Base-by-base conservation (phyloP, 208 protist species). In the Sergeia podlipaevii region DNA sequence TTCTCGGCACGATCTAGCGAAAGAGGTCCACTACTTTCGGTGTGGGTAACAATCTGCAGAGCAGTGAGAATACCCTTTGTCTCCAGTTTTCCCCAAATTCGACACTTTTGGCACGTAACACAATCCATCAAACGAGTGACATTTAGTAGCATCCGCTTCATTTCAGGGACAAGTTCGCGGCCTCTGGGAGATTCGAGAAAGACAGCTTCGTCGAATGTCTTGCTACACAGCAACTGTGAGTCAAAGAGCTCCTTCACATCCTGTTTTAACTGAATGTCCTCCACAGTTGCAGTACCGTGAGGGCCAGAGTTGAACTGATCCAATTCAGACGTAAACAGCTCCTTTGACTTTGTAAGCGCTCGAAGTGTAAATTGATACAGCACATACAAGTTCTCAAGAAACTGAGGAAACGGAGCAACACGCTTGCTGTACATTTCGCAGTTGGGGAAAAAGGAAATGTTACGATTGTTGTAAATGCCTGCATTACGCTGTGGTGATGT, bases 41-140 rank as follows among this genome's bases (percentile, higher is more conserved):
- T 58, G 44, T 66, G 56, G 66, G 84, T 80, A 13, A 91, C 77
- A 46, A 97, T 77, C 38, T 89, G 81, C 45, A 96, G 64, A 2
- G 91, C 91, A 0, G 85, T 91, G 0, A 79, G 70, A 33, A 97
- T 65, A 21, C 89, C 91, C 50, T 86, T 89, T 17, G 75, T 86
- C 51, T 92, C 62, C 27, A 97, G 59, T 55, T 97, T 97, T 5
- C 89, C 91, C 88, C 89, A 96, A 17, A 95, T 72, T 43, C 86
- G 82, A 47, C 91, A 97, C 62, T 96, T 97, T 58, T 97, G 87
- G 72, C 91, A 97, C 4, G 84, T 78, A 10, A 97, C 85, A 59
- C 91, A 97, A 59, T 97, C 87, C 85, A 97, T 95, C 33, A 96
- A 46, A 15, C 29, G 73, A 27, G 82, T 89, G 13, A 96, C 78